These are phyloP conservation scores for Fusarium sterilihyphosum DNA, from an alignment of 2,329 filamentous ascomycete species.

Conservation along the genomic window DNA sequence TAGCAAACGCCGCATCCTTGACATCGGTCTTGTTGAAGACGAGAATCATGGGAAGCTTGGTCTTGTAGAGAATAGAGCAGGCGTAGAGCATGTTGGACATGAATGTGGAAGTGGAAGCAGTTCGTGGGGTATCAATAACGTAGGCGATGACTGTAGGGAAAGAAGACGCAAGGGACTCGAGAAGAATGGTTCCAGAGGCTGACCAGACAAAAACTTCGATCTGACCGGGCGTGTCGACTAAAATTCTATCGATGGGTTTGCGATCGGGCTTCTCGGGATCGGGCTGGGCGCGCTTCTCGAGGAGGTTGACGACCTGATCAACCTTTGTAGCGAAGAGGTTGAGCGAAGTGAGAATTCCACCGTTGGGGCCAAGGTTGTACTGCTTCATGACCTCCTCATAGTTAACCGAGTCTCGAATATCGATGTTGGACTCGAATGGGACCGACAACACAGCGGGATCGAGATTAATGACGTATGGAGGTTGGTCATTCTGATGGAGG, in stretches of 20 bases:
- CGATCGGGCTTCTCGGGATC: constrained; percentile 67
- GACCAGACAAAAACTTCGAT: constrained; percentile 99
- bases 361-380: constrained; percentile 97
- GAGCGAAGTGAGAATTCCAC: constrained; percentile 92
- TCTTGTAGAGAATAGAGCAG: constrained; percentile 98
- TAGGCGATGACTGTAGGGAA: constrained; percentile 98
- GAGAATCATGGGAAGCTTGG: constrained; percentile 96
- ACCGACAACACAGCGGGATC: constrained; percentile 94
- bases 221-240: constrained; percentile 96
- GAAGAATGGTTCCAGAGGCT: constrained; percentile 90
- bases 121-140: constrained; percentile 95
- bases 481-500: constrained; percentile 80
- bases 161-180: constrained; percentile 90
- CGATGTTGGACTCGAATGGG: constrained; percentile 97
- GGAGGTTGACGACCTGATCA: constrained; percentile 87
- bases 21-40: constrained; percentile 99
- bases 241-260: constrained; percentile 80
- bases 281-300: constrained; percentile 86
- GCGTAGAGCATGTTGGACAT: constrained; percentile 99
- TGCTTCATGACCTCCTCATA: constrained; percentile 99
- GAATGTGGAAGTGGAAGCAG: constrained; percentile 92
- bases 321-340: constrained; percentile 99
- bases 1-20: constrained; percentile 88
- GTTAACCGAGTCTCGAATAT: constrained; percentile 98
- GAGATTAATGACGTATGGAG: constrained; percentile 96